These are phyloP conservation scores for Rheum nobile DNA, from an alignment of 148 eudicot species.

Conservation along the genomic window DNA sequence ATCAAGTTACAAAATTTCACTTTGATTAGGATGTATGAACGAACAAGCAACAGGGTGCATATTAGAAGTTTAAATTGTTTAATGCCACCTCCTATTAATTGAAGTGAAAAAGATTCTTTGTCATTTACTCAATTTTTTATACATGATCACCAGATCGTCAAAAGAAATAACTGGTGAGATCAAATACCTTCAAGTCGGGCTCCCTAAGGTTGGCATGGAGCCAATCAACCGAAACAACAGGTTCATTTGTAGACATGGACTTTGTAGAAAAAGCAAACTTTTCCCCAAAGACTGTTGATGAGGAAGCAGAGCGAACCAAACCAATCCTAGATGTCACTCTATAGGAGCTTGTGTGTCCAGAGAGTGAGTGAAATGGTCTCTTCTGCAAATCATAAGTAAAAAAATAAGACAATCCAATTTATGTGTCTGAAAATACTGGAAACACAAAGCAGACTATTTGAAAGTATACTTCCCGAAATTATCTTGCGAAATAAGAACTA, in stretches of 20 bases:
- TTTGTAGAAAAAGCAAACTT: constrained; percentile 32
- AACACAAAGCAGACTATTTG: not conserved
- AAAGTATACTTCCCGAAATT: not conserved
- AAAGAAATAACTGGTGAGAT: not conserved
- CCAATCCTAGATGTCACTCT: constrained; percentile 19
- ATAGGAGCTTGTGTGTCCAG: constrained; percentile 17
- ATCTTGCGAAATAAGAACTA: not conserved
- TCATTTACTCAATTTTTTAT: not conserved
- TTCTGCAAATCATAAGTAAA: constrained; percentile 31
- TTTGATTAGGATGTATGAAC: not conserved
- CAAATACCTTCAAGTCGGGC: constrained; percentile 65
- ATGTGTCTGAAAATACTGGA: not conserved
- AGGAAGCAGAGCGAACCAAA: constrained; percentile 24
- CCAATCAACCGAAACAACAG: constrained; percentile 98
- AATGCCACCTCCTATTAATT: not conserved
- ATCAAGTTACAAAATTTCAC: not conserved
- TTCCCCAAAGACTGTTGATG: constrained; percentile 25
- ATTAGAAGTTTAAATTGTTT: not conserved
- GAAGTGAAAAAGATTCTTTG: not conserved
- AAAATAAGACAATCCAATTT: not conserved
- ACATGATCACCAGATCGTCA: not conserved
- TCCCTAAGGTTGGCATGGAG: constrained; percentile 68
- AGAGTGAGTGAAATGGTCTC: constrained; percentile 19
- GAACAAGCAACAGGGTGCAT: not conserved
- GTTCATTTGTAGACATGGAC: constrained; percentile 57